These are phyloP conservation scores for Marvania coccoides DNA, from an alignment of 139 green algal genomes.

Conservation along the genomic window DNA sequence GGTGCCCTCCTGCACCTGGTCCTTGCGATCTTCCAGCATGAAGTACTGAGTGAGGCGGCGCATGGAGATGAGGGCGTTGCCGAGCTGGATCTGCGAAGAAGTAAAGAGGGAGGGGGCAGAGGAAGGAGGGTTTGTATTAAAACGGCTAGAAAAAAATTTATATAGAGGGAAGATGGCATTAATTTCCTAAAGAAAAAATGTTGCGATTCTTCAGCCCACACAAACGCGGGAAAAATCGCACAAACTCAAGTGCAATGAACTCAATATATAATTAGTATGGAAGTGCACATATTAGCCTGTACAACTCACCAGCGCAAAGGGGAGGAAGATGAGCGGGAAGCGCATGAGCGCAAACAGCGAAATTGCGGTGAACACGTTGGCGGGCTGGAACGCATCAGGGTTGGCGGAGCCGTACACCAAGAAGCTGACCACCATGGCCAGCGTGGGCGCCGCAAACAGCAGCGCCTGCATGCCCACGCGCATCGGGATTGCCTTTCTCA, in stretches of 20 bases:
- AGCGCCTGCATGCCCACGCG: constrained; percentile 64
- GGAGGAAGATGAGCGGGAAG: constrained; percentile 87
- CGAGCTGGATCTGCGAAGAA: constrained; percentile 41
- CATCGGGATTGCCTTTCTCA: constrained; percentile 40
- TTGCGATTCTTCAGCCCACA: too few species aligned
- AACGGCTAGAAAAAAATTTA: too few species aligned
- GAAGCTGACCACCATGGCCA: constrained; percentile 78
- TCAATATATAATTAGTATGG: not conserved
- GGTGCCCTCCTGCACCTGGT: constrained; percentile 27
- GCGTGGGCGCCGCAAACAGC: constrained; percentile 66
- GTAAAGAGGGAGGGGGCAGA: too few species aligned
- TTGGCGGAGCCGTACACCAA: constrained; percentile 46
- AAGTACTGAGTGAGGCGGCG: constrained; percentile 41
- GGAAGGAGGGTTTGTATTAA: constrained; percentile 9
- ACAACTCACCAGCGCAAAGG: constrained; percentile 51
- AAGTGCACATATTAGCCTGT: not conserved
- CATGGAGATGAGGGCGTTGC: constrained; percentile 47
- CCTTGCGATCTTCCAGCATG: constrained; percentile 37
- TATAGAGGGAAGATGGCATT: too few species aligned
- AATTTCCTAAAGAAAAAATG: too few species aligned
- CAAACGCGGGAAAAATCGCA: too few species aligned
- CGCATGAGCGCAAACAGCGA: constrained; percentile 88
- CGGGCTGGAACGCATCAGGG: constrained; percentile 40
- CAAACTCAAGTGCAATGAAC: too few species aligned
- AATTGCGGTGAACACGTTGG: constrained; percentile 79